These are phyloP conservation scores for Lachnellula subtilissima DNA, from an alignment of 2,329 filamentous ascomycete genomes.

Conservation along the genomic window DNA sequence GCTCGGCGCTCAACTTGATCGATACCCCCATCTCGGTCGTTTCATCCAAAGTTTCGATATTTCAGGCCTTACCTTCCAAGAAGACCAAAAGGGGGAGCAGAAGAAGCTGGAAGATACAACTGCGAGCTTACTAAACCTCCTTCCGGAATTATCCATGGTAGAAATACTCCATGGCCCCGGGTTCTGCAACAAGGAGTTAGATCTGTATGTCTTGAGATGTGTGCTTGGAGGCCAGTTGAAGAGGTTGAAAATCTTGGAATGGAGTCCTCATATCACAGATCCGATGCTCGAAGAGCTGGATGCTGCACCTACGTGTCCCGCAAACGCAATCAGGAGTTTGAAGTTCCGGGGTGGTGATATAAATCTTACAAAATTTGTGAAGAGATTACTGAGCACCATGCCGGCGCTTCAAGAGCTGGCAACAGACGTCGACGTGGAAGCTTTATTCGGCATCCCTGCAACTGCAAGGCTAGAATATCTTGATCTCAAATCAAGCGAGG, in stretches of 20 bases:
- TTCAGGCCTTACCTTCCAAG: not conserved
- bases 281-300: not conserved
- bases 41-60: not conserved
- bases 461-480: not conserved
- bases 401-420: conserved; percentile 1
- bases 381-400: not conserved
- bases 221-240: not conserved
- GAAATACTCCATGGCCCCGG: not conserved
- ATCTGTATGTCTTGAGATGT: not conserved
- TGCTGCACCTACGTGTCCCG: not conserved
- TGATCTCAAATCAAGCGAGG: not conserved
- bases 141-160: not conserved
- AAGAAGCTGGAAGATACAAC: not conserved
- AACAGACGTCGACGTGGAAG: not conserved
- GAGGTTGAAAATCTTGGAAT: conserved; percentile 1
- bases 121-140: not conserved
- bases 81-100: not conserved
- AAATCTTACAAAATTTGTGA: not conserved
- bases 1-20: not conserved
- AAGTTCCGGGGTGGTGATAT: not conserved
- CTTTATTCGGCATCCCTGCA: not conserved
- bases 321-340: not conserved
- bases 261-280: not conserved
- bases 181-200: not conserved
- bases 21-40: not conserved